phyloP scores from a whole-genome alignment of 2,329 filamentous ascomycete species.

The Gaeumannomyces tritici region DNA sequence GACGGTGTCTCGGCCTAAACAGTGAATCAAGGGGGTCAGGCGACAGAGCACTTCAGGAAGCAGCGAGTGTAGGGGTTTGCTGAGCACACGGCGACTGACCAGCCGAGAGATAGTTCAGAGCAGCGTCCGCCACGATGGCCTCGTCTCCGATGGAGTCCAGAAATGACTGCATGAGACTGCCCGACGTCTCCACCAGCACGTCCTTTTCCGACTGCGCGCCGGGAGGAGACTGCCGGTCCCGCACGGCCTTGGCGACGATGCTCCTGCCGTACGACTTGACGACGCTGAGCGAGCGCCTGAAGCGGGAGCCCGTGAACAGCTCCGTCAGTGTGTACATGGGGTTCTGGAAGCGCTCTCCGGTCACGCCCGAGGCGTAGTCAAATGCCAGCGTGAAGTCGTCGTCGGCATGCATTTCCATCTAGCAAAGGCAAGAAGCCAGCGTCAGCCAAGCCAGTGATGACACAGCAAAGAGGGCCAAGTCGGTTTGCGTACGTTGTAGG shows the following conservation, averaged over 20 bases:
- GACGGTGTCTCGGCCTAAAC: constrained; percentile 52
- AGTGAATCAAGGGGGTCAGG: neutral
- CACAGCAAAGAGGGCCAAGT: constrained; percentile 1
- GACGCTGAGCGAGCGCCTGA: constrained; percentile 28
- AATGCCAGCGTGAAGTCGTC: constrained; percentile 53
- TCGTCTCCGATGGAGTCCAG: constrained; percentile 45
- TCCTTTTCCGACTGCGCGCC: constrained; percentile 1
- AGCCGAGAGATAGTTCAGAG: constrained; percentile 57
- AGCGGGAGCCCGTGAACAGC: constrained; percentile 32
- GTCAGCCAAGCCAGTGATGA: too few species aligned
- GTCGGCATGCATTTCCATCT: constrained; percentile 56
- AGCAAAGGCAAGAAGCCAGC: neutral
- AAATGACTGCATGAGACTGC: constrained; percentile 50
- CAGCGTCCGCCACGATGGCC: constrained; percentile 51
- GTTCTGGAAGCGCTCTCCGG: constrained; percentile 55
- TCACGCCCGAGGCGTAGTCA: constrained; percentile 50
- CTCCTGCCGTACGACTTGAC: constrained; percentile 45
- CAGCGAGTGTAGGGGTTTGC: neutral
- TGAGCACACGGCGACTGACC: constrained; percentile 17
- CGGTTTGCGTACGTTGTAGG: constrained; percentile 38
- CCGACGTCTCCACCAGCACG: constrained; percentile 32
- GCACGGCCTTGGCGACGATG: constrained; percentile 46
- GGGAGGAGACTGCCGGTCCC: constrained; percentile 20
- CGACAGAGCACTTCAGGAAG: neutral
- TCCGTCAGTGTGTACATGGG: constrained; percentile 54